Percentiles rank a stretch among this genome's conserved stretches.
Evolutionary conservation across 2,329 filamentous ascomycete species (phyloP).

Genomic region (Sporothrix humicola): DNA sequence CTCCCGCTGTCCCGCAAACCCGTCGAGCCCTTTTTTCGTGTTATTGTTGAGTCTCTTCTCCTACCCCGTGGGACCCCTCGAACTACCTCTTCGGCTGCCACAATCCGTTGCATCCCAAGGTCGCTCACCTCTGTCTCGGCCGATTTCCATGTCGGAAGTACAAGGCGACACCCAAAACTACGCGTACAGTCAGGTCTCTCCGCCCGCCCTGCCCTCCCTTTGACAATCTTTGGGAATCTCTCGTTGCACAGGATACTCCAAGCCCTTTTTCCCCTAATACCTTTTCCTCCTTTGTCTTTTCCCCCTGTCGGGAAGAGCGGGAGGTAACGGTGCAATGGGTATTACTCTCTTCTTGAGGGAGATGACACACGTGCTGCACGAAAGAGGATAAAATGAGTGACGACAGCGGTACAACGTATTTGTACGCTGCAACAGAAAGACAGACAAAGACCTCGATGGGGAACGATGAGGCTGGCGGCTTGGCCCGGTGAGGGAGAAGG

Average conservation of each 20-base stretch:
- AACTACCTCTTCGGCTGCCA: conserved; percentile 19
- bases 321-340: conserved; percentile 5
- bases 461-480: conserved; percentile 35
- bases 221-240: background rate
- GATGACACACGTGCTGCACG: conserved; percentile 22
- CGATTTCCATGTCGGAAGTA: conserved; percentile 28
- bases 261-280: background rate
- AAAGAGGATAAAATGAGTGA: background rate
- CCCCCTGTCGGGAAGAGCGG: background rate
- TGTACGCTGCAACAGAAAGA: background rate
- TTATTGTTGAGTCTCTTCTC: background rate
- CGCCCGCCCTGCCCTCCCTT: background rate
- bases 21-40: background rate
- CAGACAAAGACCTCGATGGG: background rate
- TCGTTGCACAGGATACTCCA: no score
- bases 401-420: background rate
- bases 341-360: background rate
- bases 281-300: background rate
- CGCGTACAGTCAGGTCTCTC: background rate
- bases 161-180: conserved; percentile 10
- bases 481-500: conserved; percentile 29
- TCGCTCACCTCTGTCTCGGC: conserved; percentile 33
- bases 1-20: background rate
- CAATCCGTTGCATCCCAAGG: conserved; percentile 4
- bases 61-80: background rate